phyloP scores from a whole-genome alignment of 2,329 filamentous ascomycete species.

The Exophiala calicioides region DNA sequence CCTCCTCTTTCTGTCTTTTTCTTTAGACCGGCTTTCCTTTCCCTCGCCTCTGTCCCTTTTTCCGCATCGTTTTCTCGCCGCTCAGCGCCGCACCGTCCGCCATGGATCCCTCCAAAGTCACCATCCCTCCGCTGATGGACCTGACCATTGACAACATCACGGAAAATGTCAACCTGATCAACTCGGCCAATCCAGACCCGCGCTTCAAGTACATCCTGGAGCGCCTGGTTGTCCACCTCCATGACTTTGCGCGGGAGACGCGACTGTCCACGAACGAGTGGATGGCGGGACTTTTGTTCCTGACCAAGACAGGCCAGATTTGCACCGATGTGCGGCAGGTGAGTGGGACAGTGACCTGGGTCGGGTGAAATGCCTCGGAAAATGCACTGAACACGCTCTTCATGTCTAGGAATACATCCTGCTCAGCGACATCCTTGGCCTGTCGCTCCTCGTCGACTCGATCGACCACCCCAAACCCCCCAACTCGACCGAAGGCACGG shows the following conservation, averaged over 20 bases:
- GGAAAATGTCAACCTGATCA: constrained; percentile 60
- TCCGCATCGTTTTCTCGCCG: not conserved
- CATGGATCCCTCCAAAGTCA: constrained; percentile 47
- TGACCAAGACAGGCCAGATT: constrained; percentile 72
- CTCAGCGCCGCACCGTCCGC: not conserved
- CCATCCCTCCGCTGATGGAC: constrained; percentile 40
- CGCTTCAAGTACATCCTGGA: constrained; percentile 72
- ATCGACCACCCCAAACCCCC: constrained; percentile 81
- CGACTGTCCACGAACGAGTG: constrained; percentile 74
- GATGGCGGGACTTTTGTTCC: constrained; percentile 72
- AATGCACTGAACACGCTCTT: too few relatives aligned
- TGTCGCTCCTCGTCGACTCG: constrained; percentile 76
- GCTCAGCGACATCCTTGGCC: constrained; percentile 74
- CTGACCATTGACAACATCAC: constrained; percentile 38
- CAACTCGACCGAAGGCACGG: constrained; percentile 71
- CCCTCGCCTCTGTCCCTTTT: not conserved
- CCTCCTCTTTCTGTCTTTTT: not conserved
- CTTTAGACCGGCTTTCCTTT: not conserved
- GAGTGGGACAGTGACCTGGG: constrained; percentile 33
- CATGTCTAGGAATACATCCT: constrained; percentile 71
- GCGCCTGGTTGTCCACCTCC: constrained; percentile 72
- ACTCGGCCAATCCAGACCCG: constrained; percentile 66
- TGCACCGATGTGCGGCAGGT: constrained; percentile 73
- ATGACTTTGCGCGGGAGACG: constrained; percentile 80
- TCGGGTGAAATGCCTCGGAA: too few relatives aligned